These are phyloP conservation scores for Pleoardoris graminearum DNA, from an alignment of 2,329 filamentous ascomycete species.

Conservation along the genomic window DNA sequence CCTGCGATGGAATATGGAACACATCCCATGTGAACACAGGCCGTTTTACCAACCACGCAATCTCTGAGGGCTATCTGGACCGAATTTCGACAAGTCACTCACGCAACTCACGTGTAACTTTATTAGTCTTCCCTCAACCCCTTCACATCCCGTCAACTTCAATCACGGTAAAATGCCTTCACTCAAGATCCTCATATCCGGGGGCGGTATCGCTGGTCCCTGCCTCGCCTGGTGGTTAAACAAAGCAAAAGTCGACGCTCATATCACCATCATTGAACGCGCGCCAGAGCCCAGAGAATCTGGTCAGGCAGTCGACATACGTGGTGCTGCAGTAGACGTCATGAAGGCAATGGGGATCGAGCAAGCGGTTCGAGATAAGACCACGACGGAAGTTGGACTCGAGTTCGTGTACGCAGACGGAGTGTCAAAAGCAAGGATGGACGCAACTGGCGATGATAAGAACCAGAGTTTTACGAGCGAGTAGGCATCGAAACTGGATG, in stretches of 20 bases:
- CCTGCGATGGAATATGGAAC: not conserved
- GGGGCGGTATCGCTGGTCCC: slow-evolving; percentile 36
- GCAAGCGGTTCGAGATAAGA: slow-evolving; percentile 42
- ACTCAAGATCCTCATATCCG: slow-evolving; percentile 34
- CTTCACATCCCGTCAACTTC: not conserved
- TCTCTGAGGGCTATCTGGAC: not conserved
- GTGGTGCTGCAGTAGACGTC: slow-evolving; percentile 55
- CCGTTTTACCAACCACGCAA: no score
- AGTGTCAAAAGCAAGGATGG: slow-evolving; percentile 30
- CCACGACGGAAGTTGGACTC: slow-evolving; percentile 55
- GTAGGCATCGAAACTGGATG: slow-evolving; percentile 27
- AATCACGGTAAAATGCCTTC: not conserved
- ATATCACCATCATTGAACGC: slow-evolving; percentile 50
- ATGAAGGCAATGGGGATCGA: slow-evolving; percentile 58
- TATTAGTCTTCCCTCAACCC: no score
- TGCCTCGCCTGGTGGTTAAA: slow-evolving; percentile 58
- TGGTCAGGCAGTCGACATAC: slow-evolving; percentile 60
- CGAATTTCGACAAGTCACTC: not conserved
- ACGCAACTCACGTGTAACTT: no score
- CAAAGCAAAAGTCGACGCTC: slow-evolving; percentile 30
- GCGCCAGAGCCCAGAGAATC: slow-evolving; percentile 48
- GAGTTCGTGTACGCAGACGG: slow-evolving; percentile 40
- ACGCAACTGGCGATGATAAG: slow-evolving; percentile 42
- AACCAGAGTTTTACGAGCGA: slow-evolving; percentile 57
- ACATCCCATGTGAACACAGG: no score